Base-by-base conservation (phyloP, 768 basidiomycete species). In the Leucocoprinus sp. region DNA sequence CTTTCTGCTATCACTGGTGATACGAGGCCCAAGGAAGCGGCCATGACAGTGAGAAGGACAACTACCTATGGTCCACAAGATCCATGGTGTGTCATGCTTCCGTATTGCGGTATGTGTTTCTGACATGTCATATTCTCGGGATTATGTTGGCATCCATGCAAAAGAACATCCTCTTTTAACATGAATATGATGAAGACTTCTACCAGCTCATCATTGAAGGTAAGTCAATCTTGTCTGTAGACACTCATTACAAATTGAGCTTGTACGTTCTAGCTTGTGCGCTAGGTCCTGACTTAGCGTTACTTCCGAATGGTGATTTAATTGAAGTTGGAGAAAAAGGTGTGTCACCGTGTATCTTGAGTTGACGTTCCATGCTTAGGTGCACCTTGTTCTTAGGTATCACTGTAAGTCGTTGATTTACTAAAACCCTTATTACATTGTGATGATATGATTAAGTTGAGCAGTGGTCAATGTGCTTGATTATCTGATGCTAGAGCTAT, bases 161-260 rank as follows among this genome's bases (percentile, higher is more conserved):
- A 28, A 87, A 92, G 34, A 98, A 98, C 56, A 97, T 98, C 50
- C 57, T 89, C 26, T 97, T 98, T 65, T 91, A 82, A 8, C 86
- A 93, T 61, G 75, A 81, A 53, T 96, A 84, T 50, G 92, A 97
- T 42, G 82, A 86, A 50, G 71, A 69, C 0, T 95, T 90, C 53
- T 95, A 93, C 54, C 74, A 86, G 43, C 57, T 82, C 14, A 90
- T 93, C 4, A 61, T 93, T 3, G 87, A 92, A 67, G 85, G 87
- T 83, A 36, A 4, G 58, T 29, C 12, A 4, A 6, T 39, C 9
- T 34, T 4, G 5, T 26, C n/a, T 18, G 35, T 26, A 12, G 24
- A 34, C 19, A 29, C 36, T 18, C 40, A 8, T 24, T 24, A 17
- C 4, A n/a, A 5, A 17, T 19, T 37, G 23, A 45, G 5, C 17